Evolutionary conservation across 1,284 basidiomycete species (phyloP).

Genomic region (Marasmius tenuissimus): DNA sequence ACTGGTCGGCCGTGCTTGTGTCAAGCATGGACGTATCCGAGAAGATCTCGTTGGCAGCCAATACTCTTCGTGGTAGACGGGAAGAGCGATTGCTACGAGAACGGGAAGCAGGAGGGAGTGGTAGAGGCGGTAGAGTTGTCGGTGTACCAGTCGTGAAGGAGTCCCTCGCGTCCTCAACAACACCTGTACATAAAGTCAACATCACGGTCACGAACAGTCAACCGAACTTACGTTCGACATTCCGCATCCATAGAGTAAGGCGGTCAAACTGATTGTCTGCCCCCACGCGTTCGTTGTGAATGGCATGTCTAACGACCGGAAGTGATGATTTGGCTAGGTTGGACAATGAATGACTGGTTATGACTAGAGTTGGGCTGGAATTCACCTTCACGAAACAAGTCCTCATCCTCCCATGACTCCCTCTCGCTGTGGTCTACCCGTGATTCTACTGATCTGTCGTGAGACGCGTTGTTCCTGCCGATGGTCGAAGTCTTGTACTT

Average conservation of each 20-base stretch:
- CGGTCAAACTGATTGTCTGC: conserved; percentile 61
- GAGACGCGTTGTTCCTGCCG: background rate
- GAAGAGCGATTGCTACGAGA: conserved; percentile 46
- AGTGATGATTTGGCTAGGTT: conserved; percentile 43
- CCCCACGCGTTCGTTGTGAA: conserved; percentile 48
- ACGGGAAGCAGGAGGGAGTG: conserved; percentile 55
- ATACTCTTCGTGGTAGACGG: conserved; percentile 57
- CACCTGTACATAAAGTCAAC: conserved; percentile 44
- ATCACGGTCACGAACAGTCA: conserved; percentile 7
- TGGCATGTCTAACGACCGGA: conserved; percentile 50
- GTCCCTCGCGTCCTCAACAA: conserved; percentile 73
- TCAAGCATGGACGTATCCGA: conserved; percentile 22
- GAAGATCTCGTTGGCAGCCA: conserved; percentile 73
- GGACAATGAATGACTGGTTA: background rate
- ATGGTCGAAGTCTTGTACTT: conserved; percentile 43
- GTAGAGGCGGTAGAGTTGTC: conserved; percentile 55
- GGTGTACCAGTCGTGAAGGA: conserved; percentile 60
- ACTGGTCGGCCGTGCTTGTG: conserved; percentile 33
- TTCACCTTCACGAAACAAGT: conserved; percentile 41
- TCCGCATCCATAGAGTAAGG: conserved; percentile 75
- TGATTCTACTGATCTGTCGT: conserved; percentile 11
- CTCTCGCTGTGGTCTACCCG: conserved; percentile 26
- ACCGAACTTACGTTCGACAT: conserved; percentile 69
- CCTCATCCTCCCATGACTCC: conserved; percentile 52
- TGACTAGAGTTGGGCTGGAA: background rate